These are phyloP conservation scores for Candida dendrica DNA, from an alignment of 805 yeast genomes.

Conservation along the genomic window DNA sequence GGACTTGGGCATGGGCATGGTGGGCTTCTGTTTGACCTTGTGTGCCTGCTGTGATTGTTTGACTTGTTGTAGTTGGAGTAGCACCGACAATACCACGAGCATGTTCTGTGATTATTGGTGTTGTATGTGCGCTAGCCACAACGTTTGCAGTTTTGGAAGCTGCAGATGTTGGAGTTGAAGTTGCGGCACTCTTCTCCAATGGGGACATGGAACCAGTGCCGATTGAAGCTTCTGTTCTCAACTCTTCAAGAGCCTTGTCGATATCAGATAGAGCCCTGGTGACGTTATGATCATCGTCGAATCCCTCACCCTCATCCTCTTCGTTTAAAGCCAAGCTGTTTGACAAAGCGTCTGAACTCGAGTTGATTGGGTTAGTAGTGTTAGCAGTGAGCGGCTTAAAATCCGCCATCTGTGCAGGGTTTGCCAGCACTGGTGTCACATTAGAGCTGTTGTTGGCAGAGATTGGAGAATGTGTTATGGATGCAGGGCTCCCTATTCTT, in stretches of 20 bases:
- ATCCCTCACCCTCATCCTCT: not conserved
- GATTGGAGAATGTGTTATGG: slow-evolving; percentile 13
- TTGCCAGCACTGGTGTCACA: not conserved
- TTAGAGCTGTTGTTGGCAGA: slow-evolving; percentile 3
- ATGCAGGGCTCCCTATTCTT: slow-evolving; percentile 29
- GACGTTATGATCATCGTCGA: slow-evolving; percentile 26
- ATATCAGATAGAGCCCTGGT: slow-evolving; percentile 60
- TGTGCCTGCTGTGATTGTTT: no score
- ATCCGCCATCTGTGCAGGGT: not conserved
- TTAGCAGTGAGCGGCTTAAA: no score
- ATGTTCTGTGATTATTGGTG: no score
- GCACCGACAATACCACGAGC: not conserved
- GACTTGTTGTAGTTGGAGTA: no score
- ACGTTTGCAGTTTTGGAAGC: not conserved
- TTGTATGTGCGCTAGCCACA: not conserved
- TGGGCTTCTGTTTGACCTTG: not conserved
- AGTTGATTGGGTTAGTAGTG: no score
- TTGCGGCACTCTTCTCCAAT: not conserved
- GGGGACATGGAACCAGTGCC: not conserved
- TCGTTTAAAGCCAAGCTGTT: not conserved
- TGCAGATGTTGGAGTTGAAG: not conserved
- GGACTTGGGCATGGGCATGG: no score
- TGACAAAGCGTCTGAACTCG: not conserved
- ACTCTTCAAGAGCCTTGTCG: slow-evolving; percentile 63
- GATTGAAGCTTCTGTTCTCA: slow-evolving; percentile 28